These are phyloP conservation scores for Citrus reticulata DNA, from an alignment of 345 rosid species.

Conservation along the genomic window DNA sequence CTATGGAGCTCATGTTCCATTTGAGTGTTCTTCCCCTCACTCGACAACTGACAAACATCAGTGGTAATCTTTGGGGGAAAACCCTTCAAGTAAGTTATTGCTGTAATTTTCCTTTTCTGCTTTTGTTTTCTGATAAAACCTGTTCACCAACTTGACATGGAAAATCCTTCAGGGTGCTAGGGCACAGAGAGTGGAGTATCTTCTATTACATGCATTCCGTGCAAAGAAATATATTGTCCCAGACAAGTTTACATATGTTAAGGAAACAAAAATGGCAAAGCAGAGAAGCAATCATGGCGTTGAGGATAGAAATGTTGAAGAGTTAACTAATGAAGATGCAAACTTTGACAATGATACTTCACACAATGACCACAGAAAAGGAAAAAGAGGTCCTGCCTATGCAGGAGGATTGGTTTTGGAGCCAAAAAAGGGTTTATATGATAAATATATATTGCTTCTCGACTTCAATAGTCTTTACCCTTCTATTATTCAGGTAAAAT, in stretches of 20 bases:
- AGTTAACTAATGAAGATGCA: constrained; percentile 39
- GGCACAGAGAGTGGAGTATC: constrained; percentile 94
- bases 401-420: constrained; percentile 97
- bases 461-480: constrained; percentile 99
- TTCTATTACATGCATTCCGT: constrained; percentile 87
- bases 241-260: constrained; percentile 63
- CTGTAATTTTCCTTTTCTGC: background rate
- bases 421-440: constrained; percentile 94
- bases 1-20: constrained; percentile 99
- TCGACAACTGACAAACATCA: constrained; percentile 93
- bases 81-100: constrained; percentile 80
- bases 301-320: constrained; percentile 44
- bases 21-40: constrained; percentile 96
- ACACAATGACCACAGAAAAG: constrained; percentile 44
- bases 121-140: background rate
- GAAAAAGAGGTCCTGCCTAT: constrained; percentile 89
- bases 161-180: constrained; percentile 72
- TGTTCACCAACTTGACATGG: constrained; percentile 1
- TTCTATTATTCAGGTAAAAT: constrained; percentile 90
- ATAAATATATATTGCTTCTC: constrained; percentile 86
- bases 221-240: constrained; percentile 90
- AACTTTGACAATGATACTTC: constrained; percentile 39
- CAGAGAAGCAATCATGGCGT: constrained; percentile 45
- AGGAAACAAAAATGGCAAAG: constrained; percentile 56
- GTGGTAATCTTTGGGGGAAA: constrained; percentile 98